Evolutionary conservation across 805 yeast species (phyloP).

Genomic region (Myxozyma geophila): DNA sequence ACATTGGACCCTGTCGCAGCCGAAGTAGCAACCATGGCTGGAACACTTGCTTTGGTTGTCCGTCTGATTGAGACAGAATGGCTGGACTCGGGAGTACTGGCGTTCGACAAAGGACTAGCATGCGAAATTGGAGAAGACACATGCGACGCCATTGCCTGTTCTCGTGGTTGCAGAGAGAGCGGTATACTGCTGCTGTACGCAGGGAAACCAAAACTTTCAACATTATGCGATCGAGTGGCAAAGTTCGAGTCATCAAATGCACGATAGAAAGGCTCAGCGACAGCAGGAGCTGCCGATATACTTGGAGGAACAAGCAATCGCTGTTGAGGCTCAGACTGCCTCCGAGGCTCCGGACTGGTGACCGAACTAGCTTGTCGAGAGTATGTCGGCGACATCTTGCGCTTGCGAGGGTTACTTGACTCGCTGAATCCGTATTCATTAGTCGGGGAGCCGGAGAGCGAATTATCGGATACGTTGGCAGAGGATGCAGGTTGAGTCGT

Average conservation of each 20-base stretch:
- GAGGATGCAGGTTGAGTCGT: slow-evolving; percentile 20
- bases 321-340: slow-evolving; percentile 2
- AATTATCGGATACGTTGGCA: slow-evolving; percentile 24
- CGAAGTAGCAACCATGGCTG: slow-evolving; percentile 25
- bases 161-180: slow-evolving; percentile 10
- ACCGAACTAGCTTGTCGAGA: slow-evolving; percentile 4
- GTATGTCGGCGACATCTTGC: slow-evolving; percentile 24
- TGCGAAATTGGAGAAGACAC: slow-evolving; percentile 20
- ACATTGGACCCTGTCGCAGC: background rate
- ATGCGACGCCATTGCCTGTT: slow-evolving; percentile 3
- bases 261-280: slow-evolving; percentile 13
- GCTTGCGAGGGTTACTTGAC: slow-evolving; percentile 28
- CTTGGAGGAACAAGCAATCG: slow-evolving; percentile 1
- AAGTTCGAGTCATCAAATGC: slow-evolving; percentile 25
- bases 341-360: background rate
- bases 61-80: background rate
- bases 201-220: slow-evolving; percentile 35
- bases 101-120: slow-evolving; percentile 23
- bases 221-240: slow-evolving; percentile 29
- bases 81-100: slow-evolving; percentile 26
- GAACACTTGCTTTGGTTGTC: slow-evolving; percentile 5
- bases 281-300: background rate
- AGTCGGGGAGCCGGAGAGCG: slow-evolving; percentile 29
- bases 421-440: slow-evolving; percentile 29
- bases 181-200: slow-evolving; percentile 31